Percentiles rank a stretch among this genome's conserved stretches.
Evolutionary conservation across 2,329 filamentous ascomycete species (phyloP).

Genomic region (Colletotrichum sp.): DNA sequence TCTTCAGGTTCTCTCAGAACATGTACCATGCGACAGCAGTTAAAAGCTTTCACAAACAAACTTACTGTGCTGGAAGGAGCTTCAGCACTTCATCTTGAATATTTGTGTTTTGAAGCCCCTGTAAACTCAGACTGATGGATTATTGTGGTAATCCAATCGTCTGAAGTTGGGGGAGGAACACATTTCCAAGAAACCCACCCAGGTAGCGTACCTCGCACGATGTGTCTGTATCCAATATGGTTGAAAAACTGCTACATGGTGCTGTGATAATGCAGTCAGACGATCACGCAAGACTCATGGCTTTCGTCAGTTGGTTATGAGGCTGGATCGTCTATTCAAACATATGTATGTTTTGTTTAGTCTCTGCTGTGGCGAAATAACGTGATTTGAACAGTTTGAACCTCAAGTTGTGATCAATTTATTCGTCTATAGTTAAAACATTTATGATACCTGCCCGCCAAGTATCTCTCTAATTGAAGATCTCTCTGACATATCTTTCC

Average conservation of each 20-base stretch:
- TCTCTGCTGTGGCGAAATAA: not conserved
- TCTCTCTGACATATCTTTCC: not conserved
- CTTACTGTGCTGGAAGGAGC: not conserved
- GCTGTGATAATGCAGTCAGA: too few species aligned
- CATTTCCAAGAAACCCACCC: not conserved
- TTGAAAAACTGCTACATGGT: too few species aligned
- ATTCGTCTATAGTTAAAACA: not conserved
- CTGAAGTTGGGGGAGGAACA: not conserved
- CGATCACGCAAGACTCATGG: rapidly evolving
- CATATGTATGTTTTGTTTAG: not conserved
- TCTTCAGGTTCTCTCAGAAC: not conserved
- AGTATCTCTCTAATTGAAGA: not conserved
- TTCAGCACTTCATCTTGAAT: not conserved
- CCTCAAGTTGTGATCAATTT: not conserved
- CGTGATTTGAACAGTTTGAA: not conserved
- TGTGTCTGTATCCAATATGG: too few species aligned
- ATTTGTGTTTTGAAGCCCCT: not conserved
- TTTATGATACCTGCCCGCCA: rapidly evolving
- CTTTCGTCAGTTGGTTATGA: too few species aligned
- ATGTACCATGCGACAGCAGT: too few species aligned
- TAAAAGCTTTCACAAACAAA: not conserved
- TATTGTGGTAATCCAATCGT: not conserved
- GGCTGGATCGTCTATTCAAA: too few species aligned
- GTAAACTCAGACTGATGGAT: not conserved
- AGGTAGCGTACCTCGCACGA: too few species aligned